A percentile compares a stretch with the other conserved stretches of the same genome.
phyloP scores from a whole-genome alignment of 2,329 filamentous ascomycete genomes.

The Ceratocystis cubensis region DNA sequence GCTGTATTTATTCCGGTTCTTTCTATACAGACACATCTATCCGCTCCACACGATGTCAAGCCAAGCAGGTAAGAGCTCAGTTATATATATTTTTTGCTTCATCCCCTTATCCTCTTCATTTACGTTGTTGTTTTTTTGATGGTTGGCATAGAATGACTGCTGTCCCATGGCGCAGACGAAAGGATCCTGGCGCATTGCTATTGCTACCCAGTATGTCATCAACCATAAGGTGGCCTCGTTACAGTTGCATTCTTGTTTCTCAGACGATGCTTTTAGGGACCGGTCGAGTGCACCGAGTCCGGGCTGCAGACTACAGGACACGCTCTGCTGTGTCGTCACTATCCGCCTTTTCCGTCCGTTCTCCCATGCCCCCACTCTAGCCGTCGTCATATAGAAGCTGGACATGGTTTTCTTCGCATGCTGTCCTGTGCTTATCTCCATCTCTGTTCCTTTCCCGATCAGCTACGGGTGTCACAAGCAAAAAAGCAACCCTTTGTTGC shows the following conservation, averaged over 20 bases:
- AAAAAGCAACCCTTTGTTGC: background rate
- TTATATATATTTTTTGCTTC: background rate
- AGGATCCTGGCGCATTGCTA: too few relatives aligned
- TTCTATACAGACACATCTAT: conserved; percentile 5
- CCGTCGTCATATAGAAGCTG: background rate
- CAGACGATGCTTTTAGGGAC: background rate
- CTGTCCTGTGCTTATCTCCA: background rate
- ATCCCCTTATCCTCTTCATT: background rate
- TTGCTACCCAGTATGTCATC: background rate
- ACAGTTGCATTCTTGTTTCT: background rate
- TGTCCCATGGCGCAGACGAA: too few relatives aligned
- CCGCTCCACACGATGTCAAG: conserved; percentile 15
- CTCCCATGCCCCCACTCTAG: background rate
- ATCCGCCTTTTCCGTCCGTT: background rate
- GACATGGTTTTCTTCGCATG: background rate
- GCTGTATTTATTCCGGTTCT: background rate
- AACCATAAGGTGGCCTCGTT: background rate
- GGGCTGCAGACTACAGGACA: background rate
- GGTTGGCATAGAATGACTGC: background rate
- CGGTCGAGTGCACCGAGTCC: background rate
- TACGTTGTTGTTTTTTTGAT: background rate
- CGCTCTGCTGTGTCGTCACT: too few relatives aligned
- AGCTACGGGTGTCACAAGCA: background rate
- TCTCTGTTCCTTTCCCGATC: background rate
- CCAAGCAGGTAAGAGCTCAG: conserved; percentile 20